Evolutionary conservation across 768 basidiomycete species (phyloP).

Genomic region (Leccinellum luteum): DNA sequence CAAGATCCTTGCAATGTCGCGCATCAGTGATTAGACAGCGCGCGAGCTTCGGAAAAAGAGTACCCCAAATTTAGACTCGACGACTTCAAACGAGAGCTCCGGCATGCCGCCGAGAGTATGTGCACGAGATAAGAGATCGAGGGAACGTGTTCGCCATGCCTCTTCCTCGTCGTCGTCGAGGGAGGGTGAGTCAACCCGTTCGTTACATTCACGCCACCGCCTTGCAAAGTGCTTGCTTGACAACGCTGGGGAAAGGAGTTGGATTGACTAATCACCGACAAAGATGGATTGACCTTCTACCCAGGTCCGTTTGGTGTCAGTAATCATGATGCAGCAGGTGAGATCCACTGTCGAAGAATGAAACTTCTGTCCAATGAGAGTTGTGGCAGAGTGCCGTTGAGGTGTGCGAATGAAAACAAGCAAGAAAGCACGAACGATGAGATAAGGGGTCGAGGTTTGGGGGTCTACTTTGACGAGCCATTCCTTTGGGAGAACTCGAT

Average conservation of each 20-base stretch:
- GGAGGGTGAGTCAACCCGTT: slow-evolving; percentile 27
- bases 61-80: slow-evolving; percentile 60
- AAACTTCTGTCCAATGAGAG: slow-evolving; percentile 54
- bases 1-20: slow-evolving; percentile 52
- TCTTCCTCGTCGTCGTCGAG: slow-evolving; percentile 48
- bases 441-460: slow-evolving; percentile 60
- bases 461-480: slow-evolving; percentile 72
- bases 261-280: slow-evolving; percentile 22
- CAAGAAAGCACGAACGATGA: slow-evolving; percentile 53
- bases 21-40: slow-evolving; percentile 11
- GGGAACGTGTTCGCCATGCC: slow-evolving; percentile 53
- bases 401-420: slow-evolving; percentile 3
- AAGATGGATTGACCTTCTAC: slow-evolving; percentile 54
- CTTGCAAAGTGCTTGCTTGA: slow-evolving; percentile 58
- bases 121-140: slow-evolving; percentile 53
- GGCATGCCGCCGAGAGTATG: slow-evolving; percentile 63
- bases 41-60: slow-evolving; percentile 4
- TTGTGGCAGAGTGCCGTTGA: slow-evolving; percentile 6
- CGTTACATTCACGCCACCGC: slow-evolving; percentile 67
- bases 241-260: slow-evolving; percentile 41
- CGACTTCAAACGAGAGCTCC: slow-evolving; percentile 58
- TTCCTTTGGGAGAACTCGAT: slow-evolving; percentile 60
- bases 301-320: slow-evolving; percentile 76
- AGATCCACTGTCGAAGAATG: slow-evolving; percentile 52
- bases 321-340: slow-evolving; percentile 59